These are phyloP conservation scores for Nepenthes alata DNA, from an alignment of 179 eudicot genomes.

Conservation along the genomic window DNA sequence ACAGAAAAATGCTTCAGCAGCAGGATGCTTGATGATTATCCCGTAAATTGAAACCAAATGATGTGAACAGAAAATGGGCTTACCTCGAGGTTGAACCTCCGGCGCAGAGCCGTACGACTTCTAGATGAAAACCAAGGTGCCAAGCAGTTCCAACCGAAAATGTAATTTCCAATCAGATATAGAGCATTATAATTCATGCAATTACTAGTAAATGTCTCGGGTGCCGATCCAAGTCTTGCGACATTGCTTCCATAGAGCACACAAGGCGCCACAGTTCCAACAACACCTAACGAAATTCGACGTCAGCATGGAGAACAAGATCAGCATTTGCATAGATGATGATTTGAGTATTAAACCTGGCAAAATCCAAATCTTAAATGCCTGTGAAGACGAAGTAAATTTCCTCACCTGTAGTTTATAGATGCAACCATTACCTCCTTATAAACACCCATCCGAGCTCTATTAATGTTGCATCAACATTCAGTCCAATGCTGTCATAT, in stretches of 20 bases:
- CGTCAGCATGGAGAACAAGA: neutral
- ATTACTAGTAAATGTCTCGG: slow-evolving; percentile 59
- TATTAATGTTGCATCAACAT: no score
- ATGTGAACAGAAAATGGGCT: slow-evolving; percentile 8
- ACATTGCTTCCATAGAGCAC: slow-evolving; percentile 79
- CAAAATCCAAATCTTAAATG: no score
- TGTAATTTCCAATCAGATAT: slow-evolving; percentile 46
- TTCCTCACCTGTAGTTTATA: no score
- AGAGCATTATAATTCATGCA: slow-evolving; percentile 66
- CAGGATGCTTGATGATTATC: neutral
- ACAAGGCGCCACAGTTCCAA: slow-evolving; percentile 80
- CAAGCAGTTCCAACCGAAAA: slow-evolving; percentile 55
- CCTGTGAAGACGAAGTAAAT: no score
- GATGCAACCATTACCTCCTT: no score
- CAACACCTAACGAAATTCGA: slow-evolving; percentile 39
- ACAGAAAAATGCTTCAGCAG: neutral
- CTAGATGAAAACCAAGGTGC: slow-evolving; percentile 78
- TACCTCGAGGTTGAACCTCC: slow-evolving; percentile 75
- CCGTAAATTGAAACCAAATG: neutral
- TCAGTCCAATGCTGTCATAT: no score
- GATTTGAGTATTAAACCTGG: no score
- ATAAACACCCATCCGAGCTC: no score
- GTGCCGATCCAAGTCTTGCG: slow-evolving; percentile 59
- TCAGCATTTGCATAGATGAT: neutral
- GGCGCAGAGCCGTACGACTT: slow-evolving; percentile 68